These are phyloP conservation scores for Aspergillus affinis DNA, from an alignment of 495 filamentous ascomycete species.

Conservation along the genomic window DNA sequence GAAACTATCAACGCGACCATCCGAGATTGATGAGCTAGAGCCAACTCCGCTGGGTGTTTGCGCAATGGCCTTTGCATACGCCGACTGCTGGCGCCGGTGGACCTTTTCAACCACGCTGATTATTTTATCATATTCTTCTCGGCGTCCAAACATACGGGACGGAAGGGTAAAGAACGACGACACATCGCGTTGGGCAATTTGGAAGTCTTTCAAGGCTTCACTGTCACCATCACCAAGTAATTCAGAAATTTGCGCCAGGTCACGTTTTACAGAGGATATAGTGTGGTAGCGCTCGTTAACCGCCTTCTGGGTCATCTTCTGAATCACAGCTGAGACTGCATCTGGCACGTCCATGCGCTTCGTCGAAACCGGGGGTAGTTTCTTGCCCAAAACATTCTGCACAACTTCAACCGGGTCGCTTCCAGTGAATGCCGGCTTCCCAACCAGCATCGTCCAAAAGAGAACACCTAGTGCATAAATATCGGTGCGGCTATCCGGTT, in stretches of 20 bases:
- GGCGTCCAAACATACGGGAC: slow-evolving; percentile 72
- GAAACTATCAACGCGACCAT: slow-evolving; percentile 53
- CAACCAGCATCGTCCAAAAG: slow-evolving; percentile 82
- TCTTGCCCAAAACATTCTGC: slow-evolving; percentile 75
- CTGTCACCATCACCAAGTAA: slow-evolving; percentile 74
- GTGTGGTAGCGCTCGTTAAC: slow-evolving; percentile 84
- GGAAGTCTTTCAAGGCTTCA: slow-evolving; percentile 64
- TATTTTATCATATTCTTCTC: slow-evolving; percentile 66
- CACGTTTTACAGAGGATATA: slow-evolving; percentile 74
- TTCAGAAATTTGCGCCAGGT: slow-evolving; percentile 66
- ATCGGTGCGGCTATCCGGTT: slow-evolving; percentile 86
- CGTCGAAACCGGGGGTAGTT: slow-evolving; percentile 69
- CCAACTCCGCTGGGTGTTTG: slow-evolving; percentile 45
- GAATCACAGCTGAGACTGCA: slow-evolving; percentile 73
- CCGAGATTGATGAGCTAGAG: slow-evolving; percentile 58
- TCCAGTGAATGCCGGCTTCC: slow-evolving; percentile 74
- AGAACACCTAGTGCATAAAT: slow-evolving; percentile 85
- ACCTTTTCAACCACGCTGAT: slow-evolving; percentile 72
- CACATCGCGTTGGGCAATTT: slow-evolving; percentile 72
- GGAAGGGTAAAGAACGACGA: slow-evolving; percentile 87
- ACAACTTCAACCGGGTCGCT: slow-evolving; percentile 80
- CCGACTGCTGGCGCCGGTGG: slow-evolving; percentile 58
- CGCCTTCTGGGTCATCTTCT: slow-evolving; percentile 85
- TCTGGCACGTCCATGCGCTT: slow-evolving; percentile 80
- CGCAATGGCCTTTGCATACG: slow-evolving; percentile 40